Base-by-base conservation (phyloP, 495 filamentous ascomycete species). In the Penicillium malachiteum region DNA sequence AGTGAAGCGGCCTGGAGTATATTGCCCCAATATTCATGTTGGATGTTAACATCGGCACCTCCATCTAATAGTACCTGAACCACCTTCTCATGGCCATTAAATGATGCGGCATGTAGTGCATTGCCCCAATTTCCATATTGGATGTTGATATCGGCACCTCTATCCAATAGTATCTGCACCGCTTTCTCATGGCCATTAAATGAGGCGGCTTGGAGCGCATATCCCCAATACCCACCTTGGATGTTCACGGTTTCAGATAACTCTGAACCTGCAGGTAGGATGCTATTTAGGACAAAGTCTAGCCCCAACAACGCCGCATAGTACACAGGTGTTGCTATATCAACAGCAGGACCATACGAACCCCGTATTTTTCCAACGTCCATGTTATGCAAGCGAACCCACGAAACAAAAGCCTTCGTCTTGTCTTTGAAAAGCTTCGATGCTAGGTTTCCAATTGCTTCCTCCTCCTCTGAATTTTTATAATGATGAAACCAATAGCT, bases 401-500 rank as follows among this genome's bases (percentile, higher is more conserved):
- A 57, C 0, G 40, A 41, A 1, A 33, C 42, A 16, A 58, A 58
- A 37, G 55, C 26, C 10, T 44, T 43, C 17, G 34, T 37, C n/a
- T 49, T 14, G 39, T 51, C 31, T 30, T 50, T 55, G 51, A 45
- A 66, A 48, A 52, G 57, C 47, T 50, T 49, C 52, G n/a, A 33
- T 47, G 40, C 44, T 37, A 61, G 34, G 13, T 50, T 9, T 32
- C 56, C 53, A 14, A 11, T 14, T 44, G 1, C n/a, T 3, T 9
- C 1, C 26, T 50, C 45, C 14, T 7, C 34, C 3, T 1, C 7
- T 10, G 59, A 52, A 0, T 14, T 48, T 49, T 49, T 1, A 32
- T 63, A 66, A 52, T 69, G 63, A 45, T 58, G n/a, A 40, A 48
- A 56, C 66, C 68, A 71, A 54, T 60, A 44, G 35, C 7, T 13